Evolutionary conservation across 495 filamentous ascomycete genomes (phyloP).

Genomic region (Neurospora sp.): DNA sequence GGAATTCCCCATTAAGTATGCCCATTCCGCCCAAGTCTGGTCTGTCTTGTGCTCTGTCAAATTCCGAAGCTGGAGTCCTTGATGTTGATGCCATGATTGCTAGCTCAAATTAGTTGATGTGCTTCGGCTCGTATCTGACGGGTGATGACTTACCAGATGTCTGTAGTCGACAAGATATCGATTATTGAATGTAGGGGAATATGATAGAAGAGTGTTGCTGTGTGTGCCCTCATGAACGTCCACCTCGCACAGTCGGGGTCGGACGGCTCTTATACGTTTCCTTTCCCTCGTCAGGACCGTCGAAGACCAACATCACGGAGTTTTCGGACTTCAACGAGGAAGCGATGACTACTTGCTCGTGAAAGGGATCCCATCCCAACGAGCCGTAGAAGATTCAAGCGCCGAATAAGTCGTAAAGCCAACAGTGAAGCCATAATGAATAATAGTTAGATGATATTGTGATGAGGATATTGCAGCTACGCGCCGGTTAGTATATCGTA

Average conservation of each 20-base stretch:
- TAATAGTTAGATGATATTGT: neutral
- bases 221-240: neutral
- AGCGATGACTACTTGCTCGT: neutral
- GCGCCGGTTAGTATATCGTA: neutral
- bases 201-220: neutral
- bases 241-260: neutral
- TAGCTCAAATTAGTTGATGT: neutral
- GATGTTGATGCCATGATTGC: neutral
- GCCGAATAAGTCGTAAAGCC: neutral
- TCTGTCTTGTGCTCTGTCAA: neutral
- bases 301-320: neutral
- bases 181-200: neutral
- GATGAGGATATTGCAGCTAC: neutral
- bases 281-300: neutral
- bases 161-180: neutral
- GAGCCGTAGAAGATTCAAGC: neutral
- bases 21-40: neutral
- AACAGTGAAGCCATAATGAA: neutral
- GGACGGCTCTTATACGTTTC: neutral
- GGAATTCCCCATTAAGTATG: neutral
- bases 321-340: neutral
- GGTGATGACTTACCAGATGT: neutral
- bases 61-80: neutral
- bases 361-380: neutral
- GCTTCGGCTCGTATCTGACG: neutral